These are phyloP conservation scores for Kuraishia capsulata DNA, from an alignment of 805 yeast species.

Conservation along the genomic window DNA sequence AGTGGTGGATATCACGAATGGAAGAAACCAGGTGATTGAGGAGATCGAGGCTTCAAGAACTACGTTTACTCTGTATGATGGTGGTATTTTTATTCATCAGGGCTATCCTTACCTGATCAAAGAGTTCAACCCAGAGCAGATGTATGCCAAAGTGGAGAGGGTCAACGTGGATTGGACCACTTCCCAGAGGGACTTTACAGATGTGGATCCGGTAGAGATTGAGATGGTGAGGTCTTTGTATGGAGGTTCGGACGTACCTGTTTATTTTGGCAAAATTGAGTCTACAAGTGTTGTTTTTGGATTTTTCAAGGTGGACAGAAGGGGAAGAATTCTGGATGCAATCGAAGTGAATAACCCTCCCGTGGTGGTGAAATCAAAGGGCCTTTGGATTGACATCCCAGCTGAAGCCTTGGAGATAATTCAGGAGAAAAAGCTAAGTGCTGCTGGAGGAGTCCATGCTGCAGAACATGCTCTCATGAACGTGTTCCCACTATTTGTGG, in stretches of 20 bases:
- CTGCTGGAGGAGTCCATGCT: constrained; percentile 94
- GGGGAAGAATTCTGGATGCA: constrained; percentile 78
- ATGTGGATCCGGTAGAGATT: constrained; percentile 78
- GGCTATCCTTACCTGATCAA: constrained; percentile 83
- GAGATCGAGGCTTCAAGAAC: constrained; percentile 85
- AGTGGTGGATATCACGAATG: constrained; percentile 81
- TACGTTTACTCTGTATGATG: constrained; percentile 81
- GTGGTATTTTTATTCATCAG: constrained; percentile 91
- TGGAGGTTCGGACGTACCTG: constrained; percentile 40
- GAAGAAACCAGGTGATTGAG: constrained; percentile 71
- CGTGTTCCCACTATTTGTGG: constrained; percentile 62
- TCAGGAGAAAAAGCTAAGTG: constrained; percentile 44
- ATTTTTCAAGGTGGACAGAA: constrained; percentile 75
- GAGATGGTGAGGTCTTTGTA: constrained; percentile 51
- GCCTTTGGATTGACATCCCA: constrained; percentile 91
- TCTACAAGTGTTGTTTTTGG: constrained; percentile 83
- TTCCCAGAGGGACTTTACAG: constrained; percentile 83
- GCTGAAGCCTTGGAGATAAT: constrained; percentile 49
- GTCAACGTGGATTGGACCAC: constrained; percentile 95
- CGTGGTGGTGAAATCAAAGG: constrained; percentile 55
- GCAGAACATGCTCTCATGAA: constrained; percentile 88
- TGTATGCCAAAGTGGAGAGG: constrained; percentile 75
- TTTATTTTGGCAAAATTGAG: constrained; percentile 66
- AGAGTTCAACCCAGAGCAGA: constrained; percentile 73
- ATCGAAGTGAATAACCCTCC: constrained; percentile 92